phyloP scores from a whole-genome alignment of 2,329 filamentous ascomycete genomes.

The Coccinonectria pachysandricola region DNA sequence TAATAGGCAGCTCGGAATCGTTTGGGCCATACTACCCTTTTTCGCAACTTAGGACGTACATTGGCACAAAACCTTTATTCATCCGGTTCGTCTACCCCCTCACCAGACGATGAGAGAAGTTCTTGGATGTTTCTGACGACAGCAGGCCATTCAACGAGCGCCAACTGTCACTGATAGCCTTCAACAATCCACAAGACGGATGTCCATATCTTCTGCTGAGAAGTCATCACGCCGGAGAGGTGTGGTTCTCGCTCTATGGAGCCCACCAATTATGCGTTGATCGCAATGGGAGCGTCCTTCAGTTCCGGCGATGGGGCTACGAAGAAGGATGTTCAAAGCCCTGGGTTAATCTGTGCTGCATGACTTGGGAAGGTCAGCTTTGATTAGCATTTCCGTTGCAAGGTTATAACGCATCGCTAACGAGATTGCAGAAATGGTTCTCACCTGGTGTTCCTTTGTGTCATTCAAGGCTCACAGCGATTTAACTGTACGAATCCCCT shows the following conservation, averaged over 20 bases:
- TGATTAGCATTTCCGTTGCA: no score
- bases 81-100: no score
- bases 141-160: constrained; percentile 45
- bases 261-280: constrained; percentile 45
- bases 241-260: constrained; percentile 39
- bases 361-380: constrained; percentile 48
- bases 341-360: constrained; percentile 47
- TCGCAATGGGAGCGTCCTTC: constrained; percentile 37
- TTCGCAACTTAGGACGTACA: background rate
- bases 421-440: constrained; percentile 39
- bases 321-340: constrained; percentile 32
- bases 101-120: no score
- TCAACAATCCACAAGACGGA: constrained; percentile 32
- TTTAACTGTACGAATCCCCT: constrained; percentile 32
- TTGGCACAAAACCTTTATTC: no score
- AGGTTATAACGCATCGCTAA: no score
- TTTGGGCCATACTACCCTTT: constrained; percentile 23
- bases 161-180: constrained; percentile 42
- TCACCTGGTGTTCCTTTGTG: constrained; percentile 49
- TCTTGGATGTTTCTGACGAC: constrained; percentile 6
- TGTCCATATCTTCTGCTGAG: constrained; percentile 39
- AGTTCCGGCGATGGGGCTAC: constrained; percentile 42
- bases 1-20: constrained; percentile 30
- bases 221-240: constrained; percentile 27
- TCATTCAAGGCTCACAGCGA: constrained; percentile 43